Evolutionary conservation across 257 asterid species (phyloP).

Genomic region (Perilla frutescens): DNA sequence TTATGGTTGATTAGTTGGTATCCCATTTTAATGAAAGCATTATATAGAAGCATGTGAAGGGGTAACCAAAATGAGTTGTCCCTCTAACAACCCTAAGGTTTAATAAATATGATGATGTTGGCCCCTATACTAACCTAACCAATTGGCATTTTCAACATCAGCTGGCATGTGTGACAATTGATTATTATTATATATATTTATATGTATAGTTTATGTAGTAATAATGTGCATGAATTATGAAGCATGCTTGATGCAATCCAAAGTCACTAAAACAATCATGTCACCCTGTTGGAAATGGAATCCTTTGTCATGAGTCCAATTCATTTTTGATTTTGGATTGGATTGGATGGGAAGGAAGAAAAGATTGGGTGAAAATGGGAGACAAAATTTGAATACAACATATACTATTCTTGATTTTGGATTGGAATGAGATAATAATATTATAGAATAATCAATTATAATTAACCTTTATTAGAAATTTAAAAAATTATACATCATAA

Average conservation of each 20-base stretch:
- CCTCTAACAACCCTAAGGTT: constrained; percentile 29
- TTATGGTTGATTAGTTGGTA: constrained; percentile 10
- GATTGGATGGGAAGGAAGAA: constrained; percentile 8
- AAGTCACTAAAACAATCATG: constrained; percentile 20
- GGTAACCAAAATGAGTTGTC: constrained; percentile 54
- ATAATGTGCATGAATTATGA: constrained; percentile 26
- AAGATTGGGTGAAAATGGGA: constrained; percentile 1
- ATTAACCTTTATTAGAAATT: too few species aligned
- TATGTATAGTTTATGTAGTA: background rate
- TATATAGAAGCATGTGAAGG: constrained; percentile 49
- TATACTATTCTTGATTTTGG: too few species aligned
- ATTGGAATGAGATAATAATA: too few species aligned
- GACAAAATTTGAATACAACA: background rate
- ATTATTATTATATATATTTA: background rate
- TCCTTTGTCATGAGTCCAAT: constrained; percentile 4
- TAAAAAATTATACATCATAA: too few species aligned
- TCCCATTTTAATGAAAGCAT: constrained; percentile 3
- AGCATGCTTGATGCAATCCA: constrained; percentile 26
- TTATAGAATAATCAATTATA: too few species aligned
- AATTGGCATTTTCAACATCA: constrained; percentile 37
- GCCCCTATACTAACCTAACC: constrained; percentile 48
- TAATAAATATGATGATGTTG: constrained; percentile 36
- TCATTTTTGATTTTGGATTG: constrained; percentile 16
- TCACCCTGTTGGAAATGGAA: constrained; percentile 26
- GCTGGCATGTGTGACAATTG: constrained; percentile 45